phyloP scores from a whole-genome alignment of 345 rosid species.

The Gossypium rotundifolium region DNA sequence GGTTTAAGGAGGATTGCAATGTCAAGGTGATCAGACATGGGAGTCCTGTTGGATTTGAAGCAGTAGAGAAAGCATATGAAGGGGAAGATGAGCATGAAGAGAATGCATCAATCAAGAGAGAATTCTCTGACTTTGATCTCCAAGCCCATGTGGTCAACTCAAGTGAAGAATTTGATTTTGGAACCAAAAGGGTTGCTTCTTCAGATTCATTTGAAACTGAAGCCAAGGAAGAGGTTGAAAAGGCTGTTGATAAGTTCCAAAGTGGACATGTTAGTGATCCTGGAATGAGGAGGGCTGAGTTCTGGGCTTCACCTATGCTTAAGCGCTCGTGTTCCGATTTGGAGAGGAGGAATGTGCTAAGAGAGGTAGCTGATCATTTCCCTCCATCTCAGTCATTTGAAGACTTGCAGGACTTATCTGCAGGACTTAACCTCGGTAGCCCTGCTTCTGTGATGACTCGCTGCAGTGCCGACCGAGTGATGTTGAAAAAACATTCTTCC shows the following conservation, averaged over 20 bases:
- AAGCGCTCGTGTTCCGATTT: constrained; percentile 79
- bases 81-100: constrained; percentile 79
- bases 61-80: constrained; percentile 50
- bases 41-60: constrained; percentile 28
- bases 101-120: constrained; percentile 46
- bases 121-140: constrained; percentile 48
- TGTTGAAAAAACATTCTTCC: constrained; percentile 86
- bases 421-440: constrained; percentile 22
- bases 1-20: constrained; percentile 17
- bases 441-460: constrained; percentile 47
- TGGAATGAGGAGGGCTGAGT: constrained; percentile 44
- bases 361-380: constrained; percentile 28
- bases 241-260: constrained; percentile 24
- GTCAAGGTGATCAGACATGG: constrained; percentile 29
- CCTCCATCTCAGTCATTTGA: constrained; percentile 34
- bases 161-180: constrained; percentile 14
- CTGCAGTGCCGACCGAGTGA: constrained; percentile 79
- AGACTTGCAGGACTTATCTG: constrained; percentile 25
- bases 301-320: constrained; percentile 67
- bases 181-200: constrained; percentile 12
- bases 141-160: constrained; percentile 30
- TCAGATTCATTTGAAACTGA: constrained; percentile 24
- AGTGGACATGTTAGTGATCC: constrained; percentile 87
- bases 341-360: constrained; percentile 39
- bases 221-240: constrained; percentile 15